Base-by-base conservation (phyloP, 768 basidiomycete species). In the Termitomyces sp. region DNA sequence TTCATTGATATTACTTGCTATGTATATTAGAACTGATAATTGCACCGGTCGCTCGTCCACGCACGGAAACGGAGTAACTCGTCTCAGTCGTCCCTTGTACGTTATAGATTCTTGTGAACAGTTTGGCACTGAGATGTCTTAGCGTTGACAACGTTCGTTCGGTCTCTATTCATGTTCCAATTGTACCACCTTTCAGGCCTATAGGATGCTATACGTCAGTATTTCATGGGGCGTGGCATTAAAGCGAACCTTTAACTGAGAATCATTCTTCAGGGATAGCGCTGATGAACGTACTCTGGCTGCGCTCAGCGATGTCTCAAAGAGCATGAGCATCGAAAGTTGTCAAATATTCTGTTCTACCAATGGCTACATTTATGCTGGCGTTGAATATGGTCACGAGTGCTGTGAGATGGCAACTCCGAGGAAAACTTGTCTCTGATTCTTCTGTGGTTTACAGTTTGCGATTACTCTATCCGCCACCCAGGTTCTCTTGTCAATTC, bases 331-430 rank as follows among this genome's bases (percentile, higher is more conserved):
- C 10, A 12, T 57, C 12, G 34, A 57, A 57, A 57, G 56, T 29
- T 57, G 56, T 31, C 56, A 57, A n/a, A 37, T 34, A 15, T 57
- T 57, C 34, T 57, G 56, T 31, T 57, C 50, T 2, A 28, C 42
- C 10, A 52, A 52, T n/a, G 50, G 50, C 22, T 57, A 57, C 44
- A 51, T 29, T 15, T 57, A 57, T 22, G 56, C 56, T 20, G 56
- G 56, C 15, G 50, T 57, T 4, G 56, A 57, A 24, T 57, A 52
- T 20, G 56, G 56, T 13, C 50, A 36, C 22, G 50, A 57, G 39
- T 57, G 56, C 34, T 57, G 56, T 57, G n/a, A 36, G 57, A 37
- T 56, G 13, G 16, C 12, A 15, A 28, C 18, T 45, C 2, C 12
- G 28, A 41, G 33, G 20, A 5, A 33, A n/a, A 20, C n/a, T 16